A percentile compares a stretch with the other conserved stretches of the same genome.
These are phyloP conservation scores for Pleurotus salmoneostramineus DNA, from an alignment of 768 basidiomycete species.

Conservation along the genomic window DNA sequence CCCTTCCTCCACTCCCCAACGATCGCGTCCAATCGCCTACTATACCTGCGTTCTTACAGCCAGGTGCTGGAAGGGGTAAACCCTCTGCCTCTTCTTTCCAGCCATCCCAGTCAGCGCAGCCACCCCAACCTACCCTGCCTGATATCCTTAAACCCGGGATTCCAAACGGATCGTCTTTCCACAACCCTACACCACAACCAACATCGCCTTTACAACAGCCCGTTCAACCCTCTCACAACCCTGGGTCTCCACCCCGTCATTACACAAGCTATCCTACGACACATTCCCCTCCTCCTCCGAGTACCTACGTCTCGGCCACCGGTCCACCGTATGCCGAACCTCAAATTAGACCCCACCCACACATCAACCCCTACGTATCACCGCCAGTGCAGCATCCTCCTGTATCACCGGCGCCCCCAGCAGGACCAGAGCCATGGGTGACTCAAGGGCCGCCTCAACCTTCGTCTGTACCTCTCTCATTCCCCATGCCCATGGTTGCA, in stretches of 20 bases:
- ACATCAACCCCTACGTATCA: not conserved
- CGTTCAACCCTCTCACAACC: constrained; percentile 1
- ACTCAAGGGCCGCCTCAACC: not conserved
- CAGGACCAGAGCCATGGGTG: constrained; percentile 1
- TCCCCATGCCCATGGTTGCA: constrained; percentile 9
- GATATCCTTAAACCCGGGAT: constrained; percentile 2
- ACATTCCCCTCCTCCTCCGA: not conserved
- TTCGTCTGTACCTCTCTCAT: constrained; percentile 5
- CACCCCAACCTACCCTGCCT: not conserved
- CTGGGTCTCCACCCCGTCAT: not conserved
- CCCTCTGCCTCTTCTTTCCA: not conserved
- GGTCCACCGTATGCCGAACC: not conserved
- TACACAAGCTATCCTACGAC: not conserved
- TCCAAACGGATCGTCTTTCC: not conserved
- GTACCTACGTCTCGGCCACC: not conserved
- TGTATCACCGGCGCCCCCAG: not conserved
- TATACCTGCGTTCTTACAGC: not conserved
- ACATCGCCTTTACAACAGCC: not conserved
- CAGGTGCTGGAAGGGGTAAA: constrained; percentile 5
- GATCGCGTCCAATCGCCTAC: not conserved
- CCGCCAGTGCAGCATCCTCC: not conserved
- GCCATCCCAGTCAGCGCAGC: not conserved
- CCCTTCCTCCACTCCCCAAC: not conserved
- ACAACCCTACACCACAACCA: not conserved
- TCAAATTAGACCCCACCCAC: not conserved